Evolutionary conservation across 2,329 filamentous ascomycete genomes (phyloP).

Genomic region (Cladosporium sp.): DNA sequence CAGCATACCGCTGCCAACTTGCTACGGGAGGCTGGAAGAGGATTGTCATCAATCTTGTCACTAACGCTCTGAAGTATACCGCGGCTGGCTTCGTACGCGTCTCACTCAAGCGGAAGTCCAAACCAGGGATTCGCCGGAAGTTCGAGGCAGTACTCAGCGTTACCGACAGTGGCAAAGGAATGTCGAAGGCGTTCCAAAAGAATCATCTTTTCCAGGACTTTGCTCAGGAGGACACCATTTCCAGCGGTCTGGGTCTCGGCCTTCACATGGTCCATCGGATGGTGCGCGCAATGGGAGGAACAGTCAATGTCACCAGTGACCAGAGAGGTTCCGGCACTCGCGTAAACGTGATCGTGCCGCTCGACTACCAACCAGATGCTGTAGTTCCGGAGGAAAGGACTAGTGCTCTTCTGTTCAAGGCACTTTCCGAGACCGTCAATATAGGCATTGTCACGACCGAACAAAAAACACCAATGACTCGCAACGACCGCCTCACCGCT

Average conservation of each 20-base stretch:
- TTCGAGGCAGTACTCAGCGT: constrained; percentile 34
- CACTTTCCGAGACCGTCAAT: background rate
- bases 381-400: background rate
- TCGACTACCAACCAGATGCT: background rate
- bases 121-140: background rate
- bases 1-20: background rate
- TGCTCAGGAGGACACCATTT: constrained; percentile 58
- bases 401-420: background rate
- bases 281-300: constrained; percentile 56
- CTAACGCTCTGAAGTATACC: constrained; percentile 18
- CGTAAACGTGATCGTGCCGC: background rate
- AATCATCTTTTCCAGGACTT: constrained; percentile 63
- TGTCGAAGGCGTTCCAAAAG: constrained; percentile 59
- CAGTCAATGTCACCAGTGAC: constrained; percentile 39
- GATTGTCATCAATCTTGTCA: constrained; percentile 16
- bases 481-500: background rate
- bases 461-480: background rate
- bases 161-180: constrained; percentile 62
- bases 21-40: constrained; percentile 40
- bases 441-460: background rate
- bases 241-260: constrained; percentile 61
- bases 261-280: constrained; percentile 60
- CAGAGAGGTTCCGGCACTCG: background rate
- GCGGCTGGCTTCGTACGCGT: constrained; percentile 6
- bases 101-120: background rate